Evolutionary conservation across 306 rosid species (phyloP), one percentile per base, ranked within the genome.

Genomic region (Begonia loranthoides): DNA sequence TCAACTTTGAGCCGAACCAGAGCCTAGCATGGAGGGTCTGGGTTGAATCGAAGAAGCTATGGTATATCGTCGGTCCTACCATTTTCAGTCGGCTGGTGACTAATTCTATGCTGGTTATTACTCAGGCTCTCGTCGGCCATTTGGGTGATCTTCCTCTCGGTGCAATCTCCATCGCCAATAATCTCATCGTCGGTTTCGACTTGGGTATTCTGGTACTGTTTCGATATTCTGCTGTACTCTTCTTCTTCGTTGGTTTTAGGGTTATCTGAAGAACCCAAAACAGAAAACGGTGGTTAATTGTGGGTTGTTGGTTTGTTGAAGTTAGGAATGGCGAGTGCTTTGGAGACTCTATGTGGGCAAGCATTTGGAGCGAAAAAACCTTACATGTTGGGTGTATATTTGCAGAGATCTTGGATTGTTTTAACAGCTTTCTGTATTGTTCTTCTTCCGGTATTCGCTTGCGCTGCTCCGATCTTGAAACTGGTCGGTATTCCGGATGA

Each of bases 321-420:
- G 95, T 39, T 84, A 54, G 95, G 97, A 7, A 88, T 88, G 97
- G 89, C 93, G 9, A 84, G 95, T 19, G 93, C 93, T 0, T 62
- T 88, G 7, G 89, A 88, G 61, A 88, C 93, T 0, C 76, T 84
- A 0, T 88, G 95, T 2, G 95, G 97, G 28, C 95, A 89, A 67
- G 97, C 97, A 0, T 89, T 10, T 39, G 97, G 97, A 5, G 95
- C 93, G 0, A 79, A 82, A 69, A 74, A 84, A 46, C 69, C 73
- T 51, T 45, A 77, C 73, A 84, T 84, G 93, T 57, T 88, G 54
- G 97, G 97, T 0, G 64, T 84, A 1, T 89, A 89, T 65, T 72
- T 89, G 82, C 97, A 89, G 61, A 75, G 97, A 1, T 84, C 89
- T 0, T 84, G 97, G 97, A 76, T 84, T 13, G 82, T 84, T 28